These are phyloP conservation scores for Firmiana major DNA, from an alignment of 345 rosid species.

Conservation along the genomic window DNA sequence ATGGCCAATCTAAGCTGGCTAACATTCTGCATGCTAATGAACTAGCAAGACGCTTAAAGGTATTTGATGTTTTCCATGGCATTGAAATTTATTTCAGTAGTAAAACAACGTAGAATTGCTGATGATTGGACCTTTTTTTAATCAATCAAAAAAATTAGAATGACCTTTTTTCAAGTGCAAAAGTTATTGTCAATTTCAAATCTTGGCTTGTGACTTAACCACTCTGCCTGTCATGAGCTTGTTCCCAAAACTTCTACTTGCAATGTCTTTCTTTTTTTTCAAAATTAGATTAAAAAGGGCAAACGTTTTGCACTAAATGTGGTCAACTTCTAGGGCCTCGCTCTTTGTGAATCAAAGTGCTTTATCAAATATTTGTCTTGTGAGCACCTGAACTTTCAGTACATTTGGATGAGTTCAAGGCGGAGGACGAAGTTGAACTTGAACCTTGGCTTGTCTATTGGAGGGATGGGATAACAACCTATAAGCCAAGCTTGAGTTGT, in stretches of 20 bases:
- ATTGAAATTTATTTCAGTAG: not conserved
- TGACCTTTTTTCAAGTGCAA: not conserved
- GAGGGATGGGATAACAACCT: not conserved
- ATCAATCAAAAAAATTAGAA: not conserved
- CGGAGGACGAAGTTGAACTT: not conserved
- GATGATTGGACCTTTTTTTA: not conserved
- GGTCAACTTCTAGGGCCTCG: not conserved
- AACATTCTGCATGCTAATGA: slow-evolving; percentile 82
- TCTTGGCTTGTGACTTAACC: not conserved
- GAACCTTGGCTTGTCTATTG: not conserved
- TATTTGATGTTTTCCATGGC: slow-evolving; percentile 19
- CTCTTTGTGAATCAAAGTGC: not conserved
- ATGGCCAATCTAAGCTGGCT: slow-evolving; percentile 78
- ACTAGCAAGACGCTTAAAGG: slow-evolving; percentile 71
- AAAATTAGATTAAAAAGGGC: not conserved
- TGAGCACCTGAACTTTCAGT: not conserved
- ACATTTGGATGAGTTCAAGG: not conserved
- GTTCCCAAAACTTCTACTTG: not conserved
- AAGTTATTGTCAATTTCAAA: not conserved
- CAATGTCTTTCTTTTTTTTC: not conserved
- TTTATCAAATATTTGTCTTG: not conserved
- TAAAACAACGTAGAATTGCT: not conserved
- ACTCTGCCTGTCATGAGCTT: not conserved
- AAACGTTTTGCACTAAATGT: not conserved
- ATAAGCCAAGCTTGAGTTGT: not conserved